These are phyloP conservation scores for Colletotrichum chrysophilum DNA, from an alignment of 2,329 filamentous ascomycete species.

Conservation along the genomic window DNA sequence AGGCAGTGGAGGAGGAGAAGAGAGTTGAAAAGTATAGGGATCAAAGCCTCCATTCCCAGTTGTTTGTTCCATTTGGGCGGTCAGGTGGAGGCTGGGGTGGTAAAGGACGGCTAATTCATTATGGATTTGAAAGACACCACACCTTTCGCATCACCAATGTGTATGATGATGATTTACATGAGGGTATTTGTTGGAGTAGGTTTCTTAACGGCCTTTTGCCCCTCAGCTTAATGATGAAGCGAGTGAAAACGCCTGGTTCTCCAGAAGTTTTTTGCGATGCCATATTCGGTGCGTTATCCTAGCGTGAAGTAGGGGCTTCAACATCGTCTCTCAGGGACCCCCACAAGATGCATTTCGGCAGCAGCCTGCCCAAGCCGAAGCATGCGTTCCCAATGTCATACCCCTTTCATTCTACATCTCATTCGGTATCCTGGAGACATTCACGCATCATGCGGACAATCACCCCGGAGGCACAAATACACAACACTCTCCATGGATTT, in stretches of 20 bases:
- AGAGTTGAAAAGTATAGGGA: background rate
- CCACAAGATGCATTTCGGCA: background rate
- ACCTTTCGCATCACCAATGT: background rate
- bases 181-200: background rate
- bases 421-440: background rate
- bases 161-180: background rate
- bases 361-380: background rate
- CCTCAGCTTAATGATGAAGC: background rate
- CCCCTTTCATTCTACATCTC: background rate
- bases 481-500: background rate
- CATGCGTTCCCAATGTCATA: too few relatives aligned
- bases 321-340: rapidly evolving
- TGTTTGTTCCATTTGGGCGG: constrained; percentile 12
- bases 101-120: constrained; percentile 18
- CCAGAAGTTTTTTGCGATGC: background rate
- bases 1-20: background rate
- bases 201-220: background rate
- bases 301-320: background rate
- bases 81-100: constrained; percentile 12
- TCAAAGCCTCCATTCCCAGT: constrained; percentile 8
- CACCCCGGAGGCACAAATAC: background rate
- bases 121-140: constrained; percentile 13
- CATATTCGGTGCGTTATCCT: background rate
- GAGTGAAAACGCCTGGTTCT: background rate
- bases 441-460: background rate